Conservation (phyloP, 371 early-diverging fungal species). For the Nematocida ausubeli region DNA sequence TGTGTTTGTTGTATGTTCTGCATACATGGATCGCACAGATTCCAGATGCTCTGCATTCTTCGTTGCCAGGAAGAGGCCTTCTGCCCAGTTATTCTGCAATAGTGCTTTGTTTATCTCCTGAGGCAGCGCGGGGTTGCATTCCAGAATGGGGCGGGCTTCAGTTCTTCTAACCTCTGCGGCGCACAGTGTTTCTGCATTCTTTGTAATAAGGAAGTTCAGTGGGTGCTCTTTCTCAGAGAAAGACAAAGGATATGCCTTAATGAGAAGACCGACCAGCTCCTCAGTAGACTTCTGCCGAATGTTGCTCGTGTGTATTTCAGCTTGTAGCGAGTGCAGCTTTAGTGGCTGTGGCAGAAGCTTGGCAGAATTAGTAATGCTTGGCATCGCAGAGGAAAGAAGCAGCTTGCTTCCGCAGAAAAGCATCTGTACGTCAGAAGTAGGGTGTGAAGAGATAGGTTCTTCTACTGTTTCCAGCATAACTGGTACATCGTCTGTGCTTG, state of each 20-base stretch:
- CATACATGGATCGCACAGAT: neutral
- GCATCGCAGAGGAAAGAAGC: neutral
- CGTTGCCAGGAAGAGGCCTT: constrained; percentile 14
- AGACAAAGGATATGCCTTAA: neutral
- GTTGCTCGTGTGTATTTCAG: neutral
- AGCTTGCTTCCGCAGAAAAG: neutral
- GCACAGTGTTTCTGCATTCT: neutral
- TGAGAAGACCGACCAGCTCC: neutral
- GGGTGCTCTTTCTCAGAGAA: neutral
- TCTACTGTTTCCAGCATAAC: neutral
- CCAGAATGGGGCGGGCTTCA: neutral
- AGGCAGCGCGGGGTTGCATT: neutral
- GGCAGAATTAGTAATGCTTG: neutral
- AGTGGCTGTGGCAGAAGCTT: neutral
- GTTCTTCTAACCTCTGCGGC: neutral
- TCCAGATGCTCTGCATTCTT: neutral
- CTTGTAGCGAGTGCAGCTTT: neutral
- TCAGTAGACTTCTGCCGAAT: neutral
- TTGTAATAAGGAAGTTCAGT: neutral
- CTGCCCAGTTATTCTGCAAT: constrained; percentile 27
- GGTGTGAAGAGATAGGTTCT: neutral
- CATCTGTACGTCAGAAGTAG: neutral
- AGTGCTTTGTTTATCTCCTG: neutral
- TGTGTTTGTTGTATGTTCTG: neutral
- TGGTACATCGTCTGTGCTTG: neutral